Evolutionary conservation across 371 early-diverging fungal genomes (phyloP).

Genomic region (Mucor piriformis): DNA sequence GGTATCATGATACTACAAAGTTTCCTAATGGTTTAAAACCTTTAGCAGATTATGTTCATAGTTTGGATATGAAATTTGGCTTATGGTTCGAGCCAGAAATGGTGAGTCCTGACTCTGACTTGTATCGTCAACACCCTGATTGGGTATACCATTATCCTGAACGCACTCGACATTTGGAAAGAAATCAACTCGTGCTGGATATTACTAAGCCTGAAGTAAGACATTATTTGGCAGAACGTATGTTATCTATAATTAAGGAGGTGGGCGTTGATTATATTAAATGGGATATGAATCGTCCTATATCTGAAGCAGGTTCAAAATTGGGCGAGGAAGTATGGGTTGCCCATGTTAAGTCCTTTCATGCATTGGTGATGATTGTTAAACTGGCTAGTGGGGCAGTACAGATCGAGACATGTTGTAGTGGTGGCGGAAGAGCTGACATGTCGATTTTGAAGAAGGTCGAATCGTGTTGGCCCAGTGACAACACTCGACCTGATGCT

Average conservation of each 20-base stretch:
- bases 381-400: conserved; percentile 30
- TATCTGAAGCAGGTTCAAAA: conserved; percentile 28
- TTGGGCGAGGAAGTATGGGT: conserved; percentile 28
- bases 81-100: conserved; percentile 62
- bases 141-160: conserved; percentile 43
- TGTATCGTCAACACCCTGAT: conserved; percentile 50
- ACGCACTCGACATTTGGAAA: conserved; percentile 24
- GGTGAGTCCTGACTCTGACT: conserved; percentile 43
- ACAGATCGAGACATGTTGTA: conserved; percentile 42
- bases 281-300: conserved; percentile 54
- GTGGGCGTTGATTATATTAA: conserved; percentile 46
- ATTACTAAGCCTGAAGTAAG: conserved; percentile 34
- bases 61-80: conserved; percentile 55
- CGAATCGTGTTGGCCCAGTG: conserved; percentile 42
- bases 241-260: conserved; percentile 11
- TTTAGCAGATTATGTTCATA: conserved; percentile 46
- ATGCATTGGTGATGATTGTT: conserved; percentile 26
- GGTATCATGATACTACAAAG: conserved; percentile 46
- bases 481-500: conserved; percentile 46
- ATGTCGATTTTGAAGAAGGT: conserved; percentile 20
- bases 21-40: conserved; percentile 56
- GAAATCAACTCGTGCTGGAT: conserved; percentile 44
- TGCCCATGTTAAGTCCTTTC: conserved; percentile 20
- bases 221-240: conserved; percentile 18
- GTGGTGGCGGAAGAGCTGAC: conserved; percentile 53